Percentiles rank a stretch among this genome's conserved stretches.
phyloP scores from a whole-genome alignment of 768 basidiomycete genomes.

The Fistulinella prunicolor region DNA sequence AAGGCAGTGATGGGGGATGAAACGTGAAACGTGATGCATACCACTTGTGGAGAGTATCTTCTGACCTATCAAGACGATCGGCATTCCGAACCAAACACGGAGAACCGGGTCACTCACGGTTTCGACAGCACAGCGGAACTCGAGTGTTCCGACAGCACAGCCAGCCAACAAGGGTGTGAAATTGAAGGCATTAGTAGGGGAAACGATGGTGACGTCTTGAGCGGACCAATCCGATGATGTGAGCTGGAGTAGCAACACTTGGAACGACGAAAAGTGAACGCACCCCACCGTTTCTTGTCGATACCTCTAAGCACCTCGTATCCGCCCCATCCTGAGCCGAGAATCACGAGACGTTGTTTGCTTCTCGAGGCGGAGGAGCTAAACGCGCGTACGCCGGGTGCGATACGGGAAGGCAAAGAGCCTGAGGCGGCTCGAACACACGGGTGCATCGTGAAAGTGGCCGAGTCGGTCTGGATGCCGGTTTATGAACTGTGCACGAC shows the following conservation, averaged over 20 bases:
- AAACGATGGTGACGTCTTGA: constrained; percentile 62
- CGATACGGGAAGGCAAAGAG: background rate
- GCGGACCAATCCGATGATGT: background rate
- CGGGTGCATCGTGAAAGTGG: constrained; percentile 12
- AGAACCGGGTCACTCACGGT: constrained; percentile 47
- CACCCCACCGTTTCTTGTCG: constrained; percentile 72
- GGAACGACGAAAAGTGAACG: constrained; percentile 18
- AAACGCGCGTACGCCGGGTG: constrained; percentile 32
- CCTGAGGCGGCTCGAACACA: background rate
- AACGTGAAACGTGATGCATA: constrained; percentile 27
- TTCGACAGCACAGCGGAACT: constrained; percentile 78
- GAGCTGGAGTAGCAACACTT: no score
- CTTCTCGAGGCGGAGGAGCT: constrained; percentile 33
- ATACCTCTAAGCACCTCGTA: constrained; percentile 64
- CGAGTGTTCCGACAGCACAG: constrained; percentile 78
- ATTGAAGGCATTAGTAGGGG: constrained; percentile 50
- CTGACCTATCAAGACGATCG: constrained; percentile 41
- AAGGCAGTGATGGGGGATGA: no score
- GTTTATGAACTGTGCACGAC: background rate
- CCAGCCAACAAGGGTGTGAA: constrained; percentile 48
- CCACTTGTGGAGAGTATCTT: constrained; percentile 54
- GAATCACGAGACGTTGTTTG: constrained; percentile 54
- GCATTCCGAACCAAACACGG: constrained; percentile 1
- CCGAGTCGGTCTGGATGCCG: background rate
- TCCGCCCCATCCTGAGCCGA: constrained; percentile 79